These are phyloP conservation scores for Barnettozyma siamensis DNA, from an alignment of 805 yeast genomes.

Conservation along the genomic window DNA sequence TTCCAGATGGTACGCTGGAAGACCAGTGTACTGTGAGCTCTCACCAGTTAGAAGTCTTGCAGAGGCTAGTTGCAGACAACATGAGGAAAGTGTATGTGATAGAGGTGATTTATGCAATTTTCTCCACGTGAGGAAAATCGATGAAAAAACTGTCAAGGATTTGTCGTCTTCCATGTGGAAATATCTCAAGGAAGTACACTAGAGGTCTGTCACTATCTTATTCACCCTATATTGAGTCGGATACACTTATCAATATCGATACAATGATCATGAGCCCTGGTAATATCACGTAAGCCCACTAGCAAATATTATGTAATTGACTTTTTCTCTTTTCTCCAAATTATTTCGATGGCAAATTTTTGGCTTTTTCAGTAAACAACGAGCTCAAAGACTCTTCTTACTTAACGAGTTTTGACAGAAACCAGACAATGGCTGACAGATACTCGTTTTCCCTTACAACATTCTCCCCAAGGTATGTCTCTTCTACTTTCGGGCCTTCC, in stretches of 20 bases:
- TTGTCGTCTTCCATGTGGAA: slow-evolving; percentile 39
- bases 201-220: background rate
- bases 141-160: slow-evolving; percentile 34
- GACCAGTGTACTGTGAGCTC: slow-evolving; percentile 76
- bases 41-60: slow-evolving; percentile 66
- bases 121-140: slow-evolving; percentile 67
- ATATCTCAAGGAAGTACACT: slow-evolving; percentile 8
- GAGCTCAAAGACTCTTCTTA: background rate
- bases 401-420: background rate
- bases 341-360: slow-evolving; percentile 14
- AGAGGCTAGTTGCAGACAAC: slow-evolving; percentile 73
- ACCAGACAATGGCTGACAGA: slow-evolving; percentile 80
- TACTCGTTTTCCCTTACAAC: slow-evolving; percentile 96
- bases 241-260: too few species aligned
- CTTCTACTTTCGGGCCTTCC: background rate
- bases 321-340: background rate
- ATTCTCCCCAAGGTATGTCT: slow-evolving; percentile 79
- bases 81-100: slow-evolving; percentile 63
- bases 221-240: too few species aligned
- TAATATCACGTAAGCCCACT: too few species aligned
- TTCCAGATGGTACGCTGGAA: slow-evolving; percentile 72
- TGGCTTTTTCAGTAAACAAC: background rate
- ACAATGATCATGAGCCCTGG: too few species aligned
- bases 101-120: slow-evolving; percentile 84
- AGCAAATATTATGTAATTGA: background rate